These are phyloP conservation scores for Eragrostis curvula DNA, from an alignment of 176 grass and related monocot genomes.

Conservation along the genomic window DNA sequence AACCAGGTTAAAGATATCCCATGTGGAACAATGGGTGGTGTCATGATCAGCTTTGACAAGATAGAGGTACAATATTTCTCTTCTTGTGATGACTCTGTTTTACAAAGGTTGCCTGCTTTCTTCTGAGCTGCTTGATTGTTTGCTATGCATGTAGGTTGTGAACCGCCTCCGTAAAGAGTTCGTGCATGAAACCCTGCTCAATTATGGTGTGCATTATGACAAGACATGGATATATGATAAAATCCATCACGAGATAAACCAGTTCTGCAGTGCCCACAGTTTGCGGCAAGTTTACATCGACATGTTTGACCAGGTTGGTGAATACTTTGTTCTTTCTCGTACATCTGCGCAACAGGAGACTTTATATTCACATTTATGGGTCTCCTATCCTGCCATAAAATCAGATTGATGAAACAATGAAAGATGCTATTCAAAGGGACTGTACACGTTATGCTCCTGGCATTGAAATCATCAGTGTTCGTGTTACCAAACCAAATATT, in stretches of 20 bases:
- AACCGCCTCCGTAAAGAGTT: constrained; percentile 91
- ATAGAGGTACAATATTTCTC: constrained; percentile 74
- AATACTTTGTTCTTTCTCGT: constrained; percentile 7
- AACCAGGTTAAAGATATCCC: constrained; percentile 96
- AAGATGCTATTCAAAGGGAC: constrained; percentile 96
- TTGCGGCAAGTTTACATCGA: constrained; percentile 99
- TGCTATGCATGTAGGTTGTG: constrained; percentile 65
- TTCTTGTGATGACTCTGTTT: constrained; percentile 18
- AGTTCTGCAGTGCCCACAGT: constrained; percentile 95
- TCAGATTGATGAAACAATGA: constrained; percentile 99
- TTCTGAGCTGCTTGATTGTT: constrained; percentile 16
- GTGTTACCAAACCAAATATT: constrained; percentile 98
- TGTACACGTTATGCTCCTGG: constrained; percentile 97
- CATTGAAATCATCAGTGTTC: constrained; percentile 92
- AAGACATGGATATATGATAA: constrained; percentile 99
- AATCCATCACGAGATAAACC: constrained; percentile 99
- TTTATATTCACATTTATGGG: constrained; percentile 28
- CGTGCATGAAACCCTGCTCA: constrained; percentile 89
- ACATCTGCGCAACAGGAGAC: background rate
- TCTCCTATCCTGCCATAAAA: constrained; percentile 29
- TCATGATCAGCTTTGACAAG: constrained; percentile 99
- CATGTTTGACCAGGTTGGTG: constrained; percentile 96
- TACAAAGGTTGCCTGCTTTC: constrained; percentile 13
- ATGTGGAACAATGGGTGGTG: constrained; percentile 99
- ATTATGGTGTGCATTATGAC: constrained; percentile 95